Base-by-base conservation (phyloP, 768 basidiomycete genomes). In the Cystofilobasidium capitatum region DNA sequence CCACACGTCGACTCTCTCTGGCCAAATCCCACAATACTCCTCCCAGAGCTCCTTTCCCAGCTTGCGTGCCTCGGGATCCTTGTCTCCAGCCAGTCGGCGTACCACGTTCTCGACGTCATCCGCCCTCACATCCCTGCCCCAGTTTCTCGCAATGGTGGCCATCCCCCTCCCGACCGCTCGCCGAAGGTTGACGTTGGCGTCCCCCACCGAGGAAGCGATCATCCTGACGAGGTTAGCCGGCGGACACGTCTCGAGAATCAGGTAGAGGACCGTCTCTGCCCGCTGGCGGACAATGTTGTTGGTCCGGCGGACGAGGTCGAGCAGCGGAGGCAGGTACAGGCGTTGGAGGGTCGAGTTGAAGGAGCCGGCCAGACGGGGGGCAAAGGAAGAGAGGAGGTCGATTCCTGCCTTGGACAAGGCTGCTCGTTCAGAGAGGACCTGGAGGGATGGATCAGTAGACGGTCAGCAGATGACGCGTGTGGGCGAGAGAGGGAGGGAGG, bases 271-370 rank as follows among this genome's bases (percentile, higher is more conserved):
- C 0, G 80, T 74, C 69, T 81, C 83, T 1, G 87, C 86, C 37
- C 88, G 86, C 49, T 80, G 81, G 71, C 85, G 77, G 72, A 88
- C 83, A 57, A 91, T 83, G 76, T 89, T 91, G 80, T 87, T 91
- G 24, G 89, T 81, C 26, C 88, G 83, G 22, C 83, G 80, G 70
- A 87, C 88, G 29, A 89, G 77, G 1, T 78, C 77, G 16, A 92
- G 79, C 24, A 92, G 79, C 9, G 84, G 77, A 0, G 89, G 89
- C 49, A 91, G 71, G 72, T 87, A 85, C 16, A 85, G 73, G n/a
- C 82, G 76, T 9, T 89, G 76, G 26, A 91, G 79, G 2, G 84
- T 81, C 45, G 87, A 87, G 72, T 29, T 57, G 40, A 90, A 91
- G 10, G 80, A 79, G 8, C 77, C 71, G 24, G 82, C 86, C 20